Percentiles rank a stretch among this genome's conserved stretches.
These are phyloP conservation scores for Talaromyces verruculosus DNA, from an alignment of 2,329 filamentous ascomycete genomes.

Conservation along the genomic window DNA sequence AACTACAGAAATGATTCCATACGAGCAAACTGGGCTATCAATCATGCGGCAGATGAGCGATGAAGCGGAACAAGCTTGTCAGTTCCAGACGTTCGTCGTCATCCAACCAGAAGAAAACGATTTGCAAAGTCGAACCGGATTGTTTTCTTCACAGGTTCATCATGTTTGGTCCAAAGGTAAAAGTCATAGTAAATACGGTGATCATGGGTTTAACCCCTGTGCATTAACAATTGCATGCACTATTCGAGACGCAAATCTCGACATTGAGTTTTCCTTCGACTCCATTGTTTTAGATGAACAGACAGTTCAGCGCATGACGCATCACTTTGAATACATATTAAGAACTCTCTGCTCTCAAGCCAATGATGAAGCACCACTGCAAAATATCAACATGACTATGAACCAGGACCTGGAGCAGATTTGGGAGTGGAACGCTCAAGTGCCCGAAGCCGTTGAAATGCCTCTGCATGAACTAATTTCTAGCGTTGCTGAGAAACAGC, in stretches of 20 bases:
- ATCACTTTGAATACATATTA: constrained; percentile 25
- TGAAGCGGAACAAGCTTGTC: constrained; percentile 38
- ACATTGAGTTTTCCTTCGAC: constrained; percentile 10
- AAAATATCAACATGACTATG: constrained; percentile 27
- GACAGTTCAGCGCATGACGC: constrained; percentile 23
- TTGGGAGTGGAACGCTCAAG: constrained; percentile 10
- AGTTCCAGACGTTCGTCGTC: constrained; percentile 42
- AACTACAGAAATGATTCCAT: constrained; percentile 54
- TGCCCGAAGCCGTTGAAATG: background rate
- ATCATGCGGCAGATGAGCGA: constrained; percentile 52
- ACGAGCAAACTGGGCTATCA: constrained; percentile 57
- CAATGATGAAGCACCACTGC: background rate
- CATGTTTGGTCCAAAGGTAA: constrained; percentile 2
- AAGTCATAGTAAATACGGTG: constrained; percentile 3
- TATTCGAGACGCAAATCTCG: background rate
- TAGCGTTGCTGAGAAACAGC: background rate
- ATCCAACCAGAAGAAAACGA: constrained; percentile 27
- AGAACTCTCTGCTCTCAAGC: background rate
- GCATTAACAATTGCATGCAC: constrained; percentile 10
- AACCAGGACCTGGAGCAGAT: constrained; percentile 22
- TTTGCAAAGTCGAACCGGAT: background rate
- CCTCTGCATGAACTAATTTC: constrained; percentile 9
- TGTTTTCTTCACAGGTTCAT: constrained; percentile 5
- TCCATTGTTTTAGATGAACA: constrained; percentile 1
- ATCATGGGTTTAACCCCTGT: constrained; percentile 16